Evolutionary conservation across 1,284 basidiomycete genomes (phyloP), one percentile per base, ranked within the genome.

Genomic region (Cryptococcus hybrid): DNA sequence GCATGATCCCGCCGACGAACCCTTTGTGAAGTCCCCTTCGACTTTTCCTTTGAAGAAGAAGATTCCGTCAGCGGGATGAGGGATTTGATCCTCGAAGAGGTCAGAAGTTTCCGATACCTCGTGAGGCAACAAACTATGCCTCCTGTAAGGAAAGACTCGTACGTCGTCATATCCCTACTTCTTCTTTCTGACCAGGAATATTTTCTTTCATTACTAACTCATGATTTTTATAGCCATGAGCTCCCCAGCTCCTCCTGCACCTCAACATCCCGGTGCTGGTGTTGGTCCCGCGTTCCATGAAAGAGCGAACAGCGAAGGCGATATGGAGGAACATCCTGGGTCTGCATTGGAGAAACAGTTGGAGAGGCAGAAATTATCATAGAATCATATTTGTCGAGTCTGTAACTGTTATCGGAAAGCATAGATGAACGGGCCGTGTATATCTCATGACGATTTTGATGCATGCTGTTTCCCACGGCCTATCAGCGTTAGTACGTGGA

Each of bases 1-100:
- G 92, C 92, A 95, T 71, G 92, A 95, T 76, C 91, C 90, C n/a
- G 85, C 87, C 11, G 91, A 94, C 73, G 92, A 94, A 76, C 92
- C 92, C 68, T 83, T 42, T 94, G 91, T 71, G 84, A 88, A 55
- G 78, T 82, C 52, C 87, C 89, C 79, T 98, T 99, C 69, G 93
- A 99, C 79, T 99, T 99, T 74, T 84, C 87, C n/a, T 99, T 99
- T 66, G 96, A 99, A 79, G 87, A 88, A 62, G 95, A 98, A 77
- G 95, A 99, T 64, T 87, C 88, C 54, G 93, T 94, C 59, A 91
- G 96, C 55, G 96, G 96, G 24, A 99, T 99, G 96, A 92, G 95
- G 79, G 85, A 85, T 64, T 79, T 99, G 69, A 99, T 99, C 67
- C 85, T 98, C 11, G 86, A 95, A 42, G 95, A 99, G 79, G 94